These are phyloP conservation scores for Diphasiastrum complanatum DNA, from an alignment of 83 land plant genomes.

Conservation along the genomic window DNA sequence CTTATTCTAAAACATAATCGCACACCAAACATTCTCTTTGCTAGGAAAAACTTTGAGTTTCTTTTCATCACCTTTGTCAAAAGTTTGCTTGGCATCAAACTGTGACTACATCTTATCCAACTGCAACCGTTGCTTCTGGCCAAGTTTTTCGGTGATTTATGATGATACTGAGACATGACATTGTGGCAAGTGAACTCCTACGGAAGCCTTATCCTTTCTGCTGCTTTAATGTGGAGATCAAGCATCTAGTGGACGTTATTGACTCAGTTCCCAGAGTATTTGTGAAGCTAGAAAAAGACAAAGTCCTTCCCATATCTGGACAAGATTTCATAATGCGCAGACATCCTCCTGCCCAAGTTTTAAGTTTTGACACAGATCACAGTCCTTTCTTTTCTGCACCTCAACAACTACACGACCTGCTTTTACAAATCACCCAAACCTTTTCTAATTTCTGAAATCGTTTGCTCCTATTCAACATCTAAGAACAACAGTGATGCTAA, in stretches of 20 bases:
- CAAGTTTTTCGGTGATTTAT: no score
- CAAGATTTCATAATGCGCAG: constrained; percentile 42
- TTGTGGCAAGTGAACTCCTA: constrained; percentile 10
- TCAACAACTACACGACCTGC: constrained; percentile 22
- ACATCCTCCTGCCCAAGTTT: constrained; percentile 36
- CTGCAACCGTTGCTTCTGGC: background rate
- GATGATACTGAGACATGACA: no score
- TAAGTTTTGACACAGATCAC: constrained; percentile 39
- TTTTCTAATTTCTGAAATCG: no score
- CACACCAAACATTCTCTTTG: no score
- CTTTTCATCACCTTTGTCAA: no score
- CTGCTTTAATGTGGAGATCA: constrained; percentile 6
- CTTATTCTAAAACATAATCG: no score
- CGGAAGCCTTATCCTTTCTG: constrained; percentile 27
- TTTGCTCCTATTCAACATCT: no score
- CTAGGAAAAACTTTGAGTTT: no score
- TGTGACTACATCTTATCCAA: no score
- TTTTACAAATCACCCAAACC: no score
- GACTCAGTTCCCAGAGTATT: constrained; percentile 38
- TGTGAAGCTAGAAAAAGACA: constrained; percentile 25
- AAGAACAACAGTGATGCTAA: no score
- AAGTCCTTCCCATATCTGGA: constrained; percentile 26
- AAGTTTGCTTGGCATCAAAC: no score
- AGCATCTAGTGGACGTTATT: background rate
- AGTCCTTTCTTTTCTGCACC: constrained; percentile 56